These are phyloP conservation scores for Coffea eugenioides DNA, from an alignment of 257 asterid species.

Conservation along the genomic window DNA sequence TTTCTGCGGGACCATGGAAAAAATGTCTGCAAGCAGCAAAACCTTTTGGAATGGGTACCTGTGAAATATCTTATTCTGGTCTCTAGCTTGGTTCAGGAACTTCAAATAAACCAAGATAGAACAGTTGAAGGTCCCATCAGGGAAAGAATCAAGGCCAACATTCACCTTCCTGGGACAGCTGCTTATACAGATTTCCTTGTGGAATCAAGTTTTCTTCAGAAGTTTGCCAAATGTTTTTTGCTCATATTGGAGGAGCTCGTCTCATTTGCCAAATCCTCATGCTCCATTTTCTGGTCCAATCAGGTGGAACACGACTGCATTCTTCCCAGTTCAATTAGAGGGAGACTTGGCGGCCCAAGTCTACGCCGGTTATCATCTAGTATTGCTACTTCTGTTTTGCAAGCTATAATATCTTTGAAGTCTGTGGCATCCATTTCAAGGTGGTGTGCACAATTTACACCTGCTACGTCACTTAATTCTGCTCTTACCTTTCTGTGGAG, in stretches of 20 bases:
- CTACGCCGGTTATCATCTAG: conserved; percentile 74
- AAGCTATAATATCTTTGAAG: conserved; percentile 72
- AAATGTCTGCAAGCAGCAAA: conserved; percentile 45
- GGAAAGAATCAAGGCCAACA: conserved; percentile 33
- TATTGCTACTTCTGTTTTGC: conserved; percentile 64
- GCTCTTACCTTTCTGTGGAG: conserved; percentile 67
- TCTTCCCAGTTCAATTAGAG: conserved; percentile 72
- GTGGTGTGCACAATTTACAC: conserved; percentile 55
- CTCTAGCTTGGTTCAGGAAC: conserved; percentile 71
- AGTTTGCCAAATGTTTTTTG: conserved; percentile 41
- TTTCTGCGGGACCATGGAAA: conserved; percentile 55
- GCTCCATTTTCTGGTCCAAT: conserved; percentile 59
- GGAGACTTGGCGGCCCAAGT: conserved; percentile 95
- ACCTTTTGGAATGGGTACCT: conserved; percentile 43
- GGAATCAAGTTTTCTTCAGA: conserved; percentile 42
- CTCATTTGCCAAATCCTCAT: conserved; percentile 55
- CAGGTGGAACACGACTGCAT: conserved; percentile 37
- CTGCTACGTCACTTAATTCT: conserved; percentile 38
- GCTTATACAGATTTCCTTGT: conserved; percentile 31
- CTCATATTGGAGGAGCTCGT: conserved; percentile 66
- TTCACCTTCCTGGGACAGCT: conserved; percentile 28
- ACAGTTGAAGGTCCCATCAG: conserved; percentile 29
- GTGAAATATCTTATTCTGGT: conserved; percentile 75
- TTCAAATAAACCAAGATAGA: conserved; percentile 60
- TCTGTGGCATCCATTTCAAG: conserved; percentile 59